These are phyloP conservation scores for Peronospora belbahrii DNA, from an alignment of 352 stramenopile species.

Conservation along the genomic window DNA sequence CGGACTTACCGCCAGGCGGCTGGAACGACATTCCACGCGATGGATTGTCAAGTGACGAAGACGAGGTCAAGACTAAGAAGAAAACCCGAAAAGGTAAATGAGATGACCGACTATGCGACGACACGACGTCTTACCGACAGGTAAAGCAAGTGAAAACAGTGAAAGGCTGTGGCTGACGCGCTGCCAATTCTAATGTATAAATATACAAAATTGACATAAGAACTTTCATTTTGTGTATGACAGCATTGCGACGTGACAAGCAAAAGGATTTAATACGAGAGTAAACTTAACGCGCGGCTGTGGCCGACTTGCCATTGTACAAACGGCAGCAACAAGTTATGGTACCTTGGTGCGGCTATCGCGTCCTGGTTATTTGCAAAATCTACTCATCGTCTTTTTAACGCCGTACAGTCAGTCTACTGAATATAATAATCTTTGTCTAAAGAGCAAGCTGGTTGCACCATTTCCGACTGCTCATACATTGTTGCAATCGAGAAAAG, in stretches of 20 bases:
- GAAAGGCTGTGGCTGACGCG: background rate
- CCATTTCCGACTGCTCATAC: too few species aligned
- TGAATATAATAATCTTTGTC: too few species aligned
- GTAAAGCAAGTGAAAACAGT: constrained; percentile 3
- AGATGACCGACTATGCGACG: background rate
- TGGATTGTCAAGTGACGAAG: constrained; percentile 73
- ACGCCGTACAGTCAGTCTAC: too few species aligned
- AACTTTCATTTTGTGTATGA: constrained; percentile 20
- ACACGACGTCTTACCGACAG: constrained; percentile 7
- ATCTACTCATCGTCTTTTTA: background rate
- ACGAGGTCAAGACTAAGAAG: constrained; percentile 44
- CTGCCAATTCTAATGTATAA: constrained; percentile 16
- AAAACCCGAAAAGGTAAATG: constrained; percentile 29
- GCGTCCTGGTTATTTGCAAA: background rate
- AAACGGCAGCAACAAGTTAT: background rate
- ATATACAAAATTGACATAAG: too few species aligned
- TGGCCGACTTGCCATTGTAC: background rate
- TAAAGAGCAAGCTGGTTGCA: too few species aligned
- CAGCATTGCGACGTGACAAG: background rate
- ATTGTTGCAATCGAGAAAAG: too few species aligned
- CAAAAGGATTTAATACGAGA: background rate
- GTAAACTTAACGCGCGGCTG: background rate
- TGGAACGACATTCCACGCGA: constrained; percentile 69
- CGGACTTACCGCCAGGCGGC: constrained; percentile 53
- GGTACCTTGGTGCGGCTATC: background rate